A percentile compares a stretch with the other conserved stretches of the same genome.
Evolutionary conservation across 306 rosid genomes (phyloP).

Genomic region (Sicyos edulis): DNA sequence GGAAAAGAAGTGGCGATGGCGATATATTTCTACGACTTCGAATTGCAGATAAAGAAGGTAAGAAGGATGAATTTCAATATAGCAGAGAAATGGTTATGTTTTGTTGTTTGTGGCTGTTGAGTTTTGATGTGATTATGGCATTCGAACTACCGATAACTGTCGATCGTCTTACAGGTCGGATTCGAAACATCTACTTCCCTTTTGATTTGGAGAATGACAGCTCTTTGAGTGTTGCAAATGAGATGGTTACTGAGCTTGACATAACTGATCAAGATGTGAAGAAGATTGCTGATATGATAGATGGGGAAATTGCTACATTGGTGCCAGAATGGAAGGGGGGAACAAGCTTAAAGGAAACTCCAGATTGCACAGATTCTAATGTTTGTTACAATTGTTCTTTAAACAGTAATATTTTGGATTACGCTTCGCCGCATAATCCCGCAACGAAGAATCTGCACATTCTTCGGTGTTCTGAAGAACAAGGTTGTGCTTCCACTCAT

Average conservation of each 20-base stretch:
- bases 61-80: conserved; percentile 18
- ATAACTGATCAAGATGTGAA: conserved; percentile 75
- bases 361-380: conserved; percentile 31
- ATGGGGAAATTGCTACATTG: conserved; percentile 57
- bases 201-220: conserved; percentile 79
- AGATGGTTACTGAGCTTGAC: conserved; percentile 92
- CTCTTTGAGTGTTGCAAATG: conserved; percentile 69
- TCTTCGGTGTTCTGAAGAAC: conserved; percentile 59
- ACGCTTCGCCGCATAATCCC: conserved; percentile 45
- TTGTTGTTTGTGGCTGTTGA: neutral
- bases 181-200: conserved; percentile 94
- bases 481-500: conserved; percentile 61
- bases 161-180: conserved; percentile 44
- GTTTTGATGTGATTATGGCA: neutral
- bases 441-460: conserved; percentile 58
- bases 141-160: conserved; percentile 2
- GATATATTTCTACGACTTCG: conserved; percentile 85
- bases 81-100: neutral
- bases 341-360: conserved; percentile 38
- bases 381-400: conserved; percentile 55
- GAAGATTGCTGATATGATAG: conserved; percentile 82
- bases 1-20: conserved; percentile 62
- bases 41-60: conserved; percentile 86
- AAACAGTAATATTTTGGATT: conserved; percentile 40
- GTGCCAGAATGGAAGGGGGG: conserved; percentile 70